A percentile compares a stretch with the other conserved stretches of the same genome.
Conservation (phyloP, 371 early-diverging fungal species). For the Mucor plumbeus region DNA sequence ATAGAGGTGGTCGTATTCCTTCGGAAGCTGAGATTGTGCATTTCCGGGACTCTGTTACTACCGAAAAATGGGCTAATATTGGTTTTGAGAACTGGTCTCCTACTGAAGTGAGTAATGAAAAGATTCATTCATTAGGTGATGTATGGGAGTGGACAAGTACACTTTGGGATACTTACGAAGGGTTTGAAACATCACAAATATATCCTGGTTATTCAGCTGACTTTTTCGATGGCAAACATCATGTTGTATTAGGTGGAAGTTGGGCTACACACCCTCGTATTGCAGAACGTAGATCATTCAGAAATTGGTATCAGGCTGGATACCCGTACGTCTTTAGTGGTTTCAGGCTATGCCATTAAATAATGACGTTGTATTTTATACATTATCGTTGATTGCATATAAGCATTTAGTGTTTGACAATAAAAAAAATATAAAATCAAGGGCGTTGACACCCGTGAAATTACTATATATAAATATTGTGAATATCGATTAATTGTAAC, state of each 20-base stretch:
- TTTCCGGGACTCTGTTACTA: slow-evolving; percentile 28
- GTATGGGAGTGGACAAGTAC: slow-evolving; percentile 91
- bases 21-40: slow-evolving; percentile 67
- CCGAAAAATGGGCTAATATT: slow-evolving; percentile 50
- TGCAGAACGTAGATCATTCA: slow-evolving; percentile 70
- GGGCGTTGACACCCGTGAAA: slow-evolving; percentile 1
- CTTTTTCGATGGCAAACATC: slow-evolving; percentile 90
- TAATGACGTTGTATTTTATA: not conserved
- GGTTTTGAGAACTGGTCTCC: slow-evolving; percentile 73
- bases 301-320: slow-evolving; percentile 90
- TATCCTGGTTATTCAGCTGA: slow-evolving; percentile 92
- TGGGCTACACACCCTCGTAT: slow-evolving; percentile 89
- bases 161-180: slow-evolving; percentile 57
- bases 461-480: not conserved
- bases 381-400: too few species aligned
- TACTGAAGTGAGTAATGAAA: slow-evolving; percentile 38
- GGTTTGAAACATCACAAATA: slow-evolving; percentile 64
- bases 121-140: slow-evolving; percentile 61
- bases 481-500: not conserved
- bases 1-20: slow-evolving; percentile 63
- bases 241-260: slow-evolving; percentile 80
- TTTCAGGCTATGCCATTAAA: slow-evolving; percentile 61
- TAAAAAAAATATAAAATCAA: not conserved
- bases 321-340: slow-evolving; percentile 85
- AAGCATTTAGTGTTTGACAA: not conserved